Evolutionary conservation across 2,329 filamentous ascomycete species (phyloP).

Genomic region (Lecanicillium sp.): DNA sequence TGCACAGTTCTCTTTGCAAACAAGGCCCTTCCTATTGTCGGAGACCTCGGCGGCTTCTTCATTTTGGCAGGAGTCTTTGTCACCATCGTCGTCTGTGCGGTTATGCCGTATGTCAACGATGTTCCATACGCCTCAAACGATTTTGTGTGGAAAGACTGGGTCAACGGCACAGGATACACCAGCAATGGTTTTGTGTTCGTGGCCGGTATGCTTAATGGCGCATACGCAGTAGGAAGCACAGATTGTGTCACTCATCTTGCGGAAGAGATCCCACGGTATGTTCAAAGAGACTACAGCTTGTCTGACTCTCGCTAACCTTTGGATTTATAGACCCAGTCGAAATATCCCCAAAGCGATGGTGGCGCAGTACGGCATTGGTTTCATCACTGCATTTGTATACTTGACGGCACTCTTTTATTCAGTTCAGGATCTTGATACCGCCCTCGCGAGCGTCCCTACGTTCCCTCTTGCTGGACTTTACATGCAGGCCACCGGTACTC

Average conservation of each 20-base stretch:
- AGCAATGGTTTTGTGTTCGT: conserved; percentile 31
- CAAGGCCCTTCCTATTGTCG: conserved; percentile 40
- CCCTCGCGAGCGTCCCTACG: conserved; percentile 32
- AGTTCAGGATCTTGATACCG: conserved; percentile 37
- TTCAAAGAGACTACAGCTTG: background rate
- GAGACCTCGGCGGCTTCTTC: conserved; percentile 42
- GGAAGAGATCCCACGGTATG: conserved; percentile 47
- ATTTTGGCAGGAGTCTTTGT: conserved; percentile 45
- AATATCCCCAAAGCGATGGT: conserved; percentile 37
- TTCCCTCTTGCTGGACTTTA: conserved; percentile 54
- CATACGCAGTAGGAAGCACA: conserved; percentile 57
- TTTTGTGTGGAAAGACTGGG: conserved; percentile 34
- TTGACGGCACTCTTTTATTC: conserved; percentile 38
- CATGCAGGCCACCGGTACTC: conserved; percentile 34
- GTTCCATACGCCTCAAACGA: conserved; percentile 20
- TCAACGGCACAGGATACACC: conserved; percentile 29
- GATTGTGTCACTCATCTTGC: conserved; percentile 58
- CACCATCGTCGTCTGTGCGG: conserved; percentile 45
- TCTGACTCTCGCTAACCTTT: background rate
- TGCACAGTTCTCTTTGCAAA: conserved; percentile 44
- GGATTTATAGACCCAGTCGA: conserved; percentile 16
- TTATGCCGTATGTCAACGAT: conserved; percentile 33
- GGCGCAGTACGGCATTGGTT: conserved; percentile 32
- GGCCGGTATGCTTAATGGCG: conserved; percentile 49
- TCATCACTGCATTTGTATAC: conserved; percentile 35